Percentiles rank a stretch among this genome's conserved stretches.
Evolutionary conservation across 768 basidiomycete species (phyloP).

Genomic region (Suillus tomentosus): DNA sequence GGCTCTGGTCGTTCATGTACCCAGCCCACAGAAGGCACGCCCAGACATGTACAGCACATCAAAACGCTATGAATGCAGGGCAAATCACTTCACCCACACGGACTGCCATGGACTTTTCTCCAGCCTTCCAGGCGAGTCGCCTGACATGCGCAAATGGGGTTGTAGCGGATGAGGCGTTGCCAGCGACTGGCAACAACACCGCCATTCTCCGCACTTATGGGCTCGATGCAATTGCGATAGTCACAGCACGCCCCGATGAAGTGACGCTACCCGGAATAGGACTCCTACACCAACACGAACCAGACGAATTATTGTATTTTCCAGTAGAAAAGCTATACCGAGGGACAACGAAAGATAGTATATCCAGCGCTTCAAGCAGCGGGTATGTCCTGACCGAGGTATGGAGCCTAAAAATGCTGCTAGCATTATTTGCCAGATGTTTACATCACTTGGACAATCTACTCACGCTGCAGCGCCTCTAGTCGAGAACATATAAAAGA

Average conservation of each 20-base stretch:
- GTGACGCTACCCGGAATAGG: not conserved
- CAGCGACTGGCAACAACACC: not conserved
- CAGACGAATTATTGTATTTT: not conserved
- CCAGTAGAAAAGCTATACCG: conserved; percentile 10
- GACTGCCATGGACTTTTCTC: not conserved
- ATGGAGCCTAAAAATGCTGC: conserved; percentile 14
- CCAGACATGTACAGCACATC: not conserved
- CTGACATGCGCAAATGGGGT: not conserved
- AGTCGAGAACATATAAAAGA: conserved; percentile 15
- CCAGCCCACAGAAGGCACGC: not conserved
- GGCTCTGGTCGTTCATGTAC: not conserved
- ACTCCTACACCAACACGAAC: no score
- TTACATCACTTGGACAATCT: not conserved
- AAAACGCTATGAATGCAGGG: not conserved
- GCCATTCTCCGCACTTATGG: not conserved
- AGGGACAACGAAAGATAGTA: conserved; percentile 31
- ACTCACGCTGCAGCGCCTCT: conserved; percentile 8
- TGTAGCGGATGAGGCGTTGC: not conserved
- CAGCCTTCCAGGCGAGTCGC: not conserved
- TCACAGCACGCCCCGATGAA: not conserved
- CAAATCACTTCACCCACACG: not conserved
- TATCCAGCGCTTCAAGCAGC: conserved; percentile 27
- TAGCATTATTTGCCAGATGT: not conserved
- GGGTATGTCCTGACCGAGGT: conserved; percentile 13
- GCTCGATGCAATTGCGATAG: no score